phyloP scores from a whole-genome alignment of 2,329 filamentous ascomycete species.

The Graphilbum fragrans region DNA sequence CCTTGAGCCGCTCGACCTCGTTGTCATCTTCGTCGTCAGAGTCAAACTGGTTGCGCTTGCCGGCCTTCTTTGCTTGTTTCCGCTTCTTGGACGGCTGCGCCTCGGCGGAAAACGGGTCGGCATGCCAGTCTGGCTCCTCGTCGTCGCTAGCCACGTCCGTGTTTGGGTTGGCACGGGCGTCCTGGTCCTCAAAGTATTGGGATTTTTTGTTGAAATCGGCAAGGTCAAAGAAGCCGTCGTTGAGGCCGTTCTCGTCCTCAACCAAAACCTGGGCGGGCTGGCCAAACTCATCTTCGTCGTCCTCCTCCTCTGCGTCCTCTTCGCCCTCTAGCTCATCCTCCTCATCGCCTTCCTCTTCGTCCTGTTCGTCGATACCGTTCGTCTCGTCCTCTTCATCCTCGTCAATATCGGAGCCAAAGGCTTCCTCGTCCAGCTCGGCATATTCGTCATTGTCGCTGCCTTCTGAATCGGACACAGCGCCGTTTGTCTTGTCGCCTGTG shows the following conservation, averaged over 20 bases:
- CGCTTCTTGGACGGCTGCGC: constrained; percentile 13
- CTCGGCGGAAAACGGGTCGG: constrained; percentile 50
- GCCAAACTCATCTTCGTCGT: constrained; percentile 36
- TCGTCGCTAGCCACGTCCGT: constrained; percentile 69
- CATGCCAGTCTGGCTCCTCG: constrained; percentile 69
- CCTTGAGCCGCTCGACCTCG: constrained; percentile 17
- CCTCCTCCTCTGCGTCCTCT: constrained; percentile 23
- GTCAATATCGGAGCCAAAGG: constrained; percentile 18
- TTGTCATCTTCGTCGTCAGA: constrained; percentile 8
- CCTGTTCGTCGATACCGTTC: constrained; percentile 16
- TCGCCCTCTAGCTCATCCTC: constrained; percentile 23
- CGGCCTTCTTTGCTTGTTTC: constrained; percentile 18
- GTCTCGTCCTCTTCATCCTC: constrained; percentile 15
- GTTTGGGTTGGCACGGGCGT: constrained; percentile 63
- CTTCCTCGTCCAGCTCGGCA: constrained; percentile 22
- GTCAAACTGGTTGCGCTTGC: constrained; percentile 6
- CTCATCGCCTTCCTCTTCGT: constrained; percentile 21
- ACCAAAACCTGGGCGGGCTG: constrained; percentile 43
- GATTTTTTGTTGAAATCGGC: constrained; percentile 95
- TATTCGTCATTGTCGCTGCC: constrained; percentile 19
- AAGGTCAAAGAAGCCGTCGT: constrained; percentile 96
- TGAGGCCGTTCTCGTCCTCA: constrained; percentile 71
- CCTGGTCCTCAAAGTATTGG: constrained; percentile 78
- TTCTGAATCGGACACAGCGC: not conserved
- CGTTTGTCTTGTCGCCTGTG: constrained; percentile 21